Percentiles rank a stretch among this genome's conserved stretches.
Evolutionary conservation across 495 filamentous ascomycete species (phyloP).

Genomic region (Podospora tetraspora): DNA sequence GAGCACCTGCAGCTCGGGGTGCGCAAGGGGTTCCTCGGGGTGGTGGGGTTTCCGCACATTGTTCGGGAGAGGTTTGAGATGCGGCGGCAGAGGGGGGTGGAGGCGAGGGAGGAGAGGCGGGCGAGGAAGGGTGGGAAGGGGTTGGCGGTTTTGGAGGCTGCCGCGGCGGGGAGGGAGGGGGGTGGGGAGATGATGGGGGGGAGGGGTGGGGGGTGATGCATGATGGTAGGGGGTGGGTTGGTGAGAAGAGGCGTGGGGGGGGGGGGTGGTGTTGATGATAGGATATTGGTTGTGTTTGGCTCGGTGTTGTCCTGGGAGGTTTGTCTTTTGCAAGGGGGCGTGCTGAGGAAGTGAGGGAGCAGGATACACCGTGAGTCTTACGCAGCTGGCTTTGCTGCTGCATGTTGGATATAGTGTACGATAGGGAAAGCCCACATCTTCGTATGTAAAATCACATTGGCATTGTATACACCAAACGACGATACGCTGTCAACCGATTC

Average conservation of each 20-base stretch:
- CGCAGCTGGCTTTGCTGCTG: neutral
- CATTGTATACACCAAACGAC: neutral
- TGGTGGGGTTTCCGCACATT: slow-evolving; percentile 19
- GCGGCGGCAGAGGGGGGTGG: slow-evolving; percentile 1
- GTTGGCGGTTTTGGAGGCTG: neutral
- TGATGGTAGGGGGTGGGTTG: neutral
- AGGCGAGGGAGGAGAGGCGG: neutral
- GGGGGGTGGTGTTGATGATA: neutral
- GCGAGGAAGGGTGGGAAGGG: neutral
- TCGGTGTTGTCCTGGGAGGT: neutral
- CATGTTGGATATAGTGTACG: neutral
- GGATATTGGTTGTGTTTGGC: neutral
- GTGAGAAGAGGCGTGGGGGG: neutral
- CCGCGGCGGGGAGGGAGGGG: neutral
- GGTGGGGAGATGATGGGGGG: neutral
- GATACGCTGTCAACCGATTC: neutral
- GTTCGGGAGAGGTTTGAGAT: slow-evolving; percentile 18
- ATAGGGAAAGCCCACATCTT: neutral
- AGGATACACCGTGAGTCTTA: neutral
- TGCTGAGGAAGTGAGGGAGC: neutral
- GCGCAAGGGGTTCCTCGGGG: slow-evolving; percentile 12
- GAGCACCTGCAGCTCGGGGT: slow-evolving; percentile 24
- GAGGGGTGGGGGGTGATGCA: neutral
- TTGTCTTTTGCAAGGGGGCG: neutral
- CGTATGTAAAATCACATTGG: neutral